Evolutionary conservation across 1,284 basidiomycete species (phyloP), one percentile per base, ranked within the genome.

Genomic region (Moesziomyces sp.): DNA sequence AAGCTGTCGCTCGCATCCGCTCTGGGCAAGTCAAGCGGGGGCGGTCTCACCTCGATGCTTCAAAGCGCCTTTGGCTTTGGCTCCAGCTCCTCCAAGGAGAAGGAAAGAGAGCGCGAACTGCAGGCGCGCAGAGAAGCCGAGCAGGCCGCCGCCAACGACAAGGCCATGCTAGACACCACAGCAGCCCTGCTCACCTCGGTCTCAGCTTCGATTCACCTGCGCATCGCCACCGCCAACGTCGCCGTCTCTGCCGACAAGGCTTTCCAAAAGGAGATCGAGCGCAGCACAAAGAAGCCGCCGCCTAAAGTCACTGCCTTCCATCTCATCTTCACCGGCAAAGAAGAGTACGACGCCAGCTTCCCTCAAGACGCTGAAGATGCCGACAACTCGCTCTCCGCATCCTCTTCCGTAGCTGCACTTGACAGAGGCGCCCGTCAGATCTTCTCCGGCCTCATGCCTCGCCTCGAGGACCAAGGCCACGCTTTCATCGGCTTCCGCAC

Each of bases 261-360:
- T 66, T 89, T 94, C 70, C 88, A 88, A 0, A 84, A 87, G 2
- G 96, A 98, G 83, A 87, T 99, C 35, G 89, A 93, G 76, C 88
- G 96, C 52, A 93, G 93, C 10, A 99, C 95, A 0, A 97, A 97
- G 88, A 99, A 99, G 87, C 91, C 92, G 45, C 92, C 94, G 0
- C 97, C 97, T 0, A 86, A 86, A 9, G 88, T 87, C 56, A 89
- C 95, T 80, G 90, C 89, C 50, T 91, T 93, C 59, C 90, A 92
- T 74, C 86, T 99, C 21, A 93, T 99, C 46, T 98, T 93, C 86
- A 96, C 94, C 0, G 91, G 91, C 7, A 93, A 94, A 78, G 91
- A 92, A 48, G 92, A 93, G 80, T 93, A 92, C 80, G 92, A 95
- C 70, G 89, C 84, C n/a, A 84, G 80, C 48, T 60, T 63, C 56